A percentile compares a stretch with the other conserved stretches of the same genome.
phyloP scores from a whole-genome alignment of 2,329 filamentous ascomycete species.

The Fonsecaea pugnacius region DNA sequence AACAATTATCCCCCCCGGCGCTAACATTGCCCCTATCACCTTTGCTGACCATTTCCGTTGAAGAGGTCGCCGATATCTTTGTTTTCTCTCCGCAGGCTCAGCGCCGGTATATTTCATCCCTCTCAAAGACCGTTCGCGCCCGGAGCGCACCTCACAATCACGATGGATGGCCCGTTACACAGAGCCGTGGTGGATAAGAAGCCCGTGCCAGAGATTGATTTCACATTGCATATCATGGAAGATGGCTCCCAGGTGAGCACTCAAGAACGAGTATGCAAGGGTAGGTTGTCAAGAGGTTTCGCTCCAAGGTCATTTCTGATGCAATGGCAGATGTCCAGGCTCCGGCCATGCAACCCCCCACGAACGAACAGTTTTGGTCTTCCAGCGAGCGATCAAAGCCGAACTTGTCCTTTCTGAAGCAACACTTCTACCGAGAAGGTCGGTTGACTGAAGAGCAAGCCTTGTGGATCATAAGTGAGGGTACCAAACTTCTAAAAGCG shows the following conservation, averaged over 20 bases:
- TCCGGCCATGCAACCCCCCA: slow-evolving; percentile 88
- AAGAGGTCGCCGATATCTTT: slow-evolving; percentile 1
- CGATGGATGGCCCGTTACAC: slow-evolving; percentile 63
- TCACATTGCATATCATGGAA: slow-evolving; percentile 97
- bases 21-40: slow-evolving; percentile 13
- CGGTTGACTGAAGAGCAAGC: slow-evolving; percentile 97
- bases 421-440: slow-evolving; percentile 97
- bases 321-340: slow-evolving; percentile 84
- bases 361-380: slow-evolving; percentile 92
- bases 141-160: slow-evolving; percentile 36
- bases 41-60: slow-evolving; percentile 16
- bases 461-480: slow-evolving; percentile 88
- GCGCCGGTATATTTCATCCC: neutral
- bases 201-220: slow-evolving; percentile 96
- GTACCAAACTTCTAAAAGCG: slow-evolving; percentile 81
- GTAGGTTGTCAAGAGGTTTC: slow-evolving; percentile 56
- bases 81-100: neutral
- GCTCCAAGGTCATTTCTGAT: slow-evolving; percentile 14
- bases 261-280: slow-evolving; percentile 95
- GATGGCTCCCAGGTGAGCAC: slow-evolving; percentile 96
- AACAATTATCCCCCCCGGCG: slow-evolving; percentile 11
- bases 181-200: slow-evolving; percentile 94
- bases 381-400: slow-evolving; percentile 85
- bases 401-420: slow-evolving; percentile 91
- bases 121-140: slow-evolving; percentile 26